phyloP scores from a whole-genome alignment of 2,329 filamentous ascomycete species.

The Zymoseptoria crescenta region DNA sequence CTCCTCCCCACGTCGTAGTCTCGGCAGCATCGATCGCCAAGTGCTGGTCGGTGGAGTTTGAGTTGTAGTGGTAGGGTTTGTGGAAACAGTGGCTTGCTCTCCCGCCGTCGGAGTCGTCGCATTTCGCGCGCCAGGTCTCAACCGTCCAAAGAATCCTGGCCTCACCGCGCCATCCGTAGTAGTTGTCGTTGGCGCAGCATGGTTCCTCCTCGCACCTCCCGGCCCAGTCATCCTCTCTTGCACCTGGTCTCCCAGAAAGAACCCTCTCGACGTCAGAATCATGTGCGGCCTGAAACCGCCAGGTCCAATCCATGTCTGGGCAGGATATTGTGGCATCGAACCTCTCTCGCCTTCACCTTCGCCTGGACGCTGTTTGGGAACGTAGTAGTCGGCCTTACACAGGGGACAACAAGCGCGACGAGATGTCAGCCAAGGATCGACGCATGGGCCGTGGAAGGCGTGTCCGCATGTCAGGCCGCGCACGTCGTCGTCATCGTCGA shows the following conservation, averaged over 20 bases:
- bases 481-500: constrained; percentile 93
- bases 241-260: constrained; percentile 15
- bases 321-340: constrained; percentile 20
- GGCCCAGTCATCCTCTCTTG: background rate
- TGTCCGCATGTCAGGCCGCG: constrained; percentile 94
- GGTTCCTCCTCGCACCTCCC: background rate
- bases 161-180: background rate
- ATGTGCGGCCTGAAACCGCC: constrained; percentile 23
- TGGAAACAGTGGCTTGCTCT: background rate
- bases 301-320: constrained; percentile 23
- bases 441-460: constrained; percentile 90
- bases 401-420: constrained; percentile 91
- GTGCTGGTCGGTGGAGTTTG: background rate
- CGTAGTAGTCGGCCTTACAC: constrained; percentile 96
- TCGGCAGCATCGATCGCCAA: background rate
- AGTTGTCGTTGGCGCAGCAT: background rate
- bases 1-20: background rate
- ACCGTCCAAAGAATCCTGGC: background rate
- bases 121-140: background rate
- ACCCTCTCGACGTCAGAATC: constrained; percentile 21
- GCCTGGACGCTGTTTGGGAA: constrained; percentile 67
- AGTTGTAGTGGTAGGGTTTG: background rate
- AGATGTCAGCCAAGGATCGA: constrained; percentile 94
- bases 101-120: background rate
- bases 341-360: constrained; percentile 43